Evolutionary conservation across 495 filamentous ascomycete genomes (phyloP), one percentile per base, ranked within the genome.

Genomic region (Aspergillus nidulans): DNA sequence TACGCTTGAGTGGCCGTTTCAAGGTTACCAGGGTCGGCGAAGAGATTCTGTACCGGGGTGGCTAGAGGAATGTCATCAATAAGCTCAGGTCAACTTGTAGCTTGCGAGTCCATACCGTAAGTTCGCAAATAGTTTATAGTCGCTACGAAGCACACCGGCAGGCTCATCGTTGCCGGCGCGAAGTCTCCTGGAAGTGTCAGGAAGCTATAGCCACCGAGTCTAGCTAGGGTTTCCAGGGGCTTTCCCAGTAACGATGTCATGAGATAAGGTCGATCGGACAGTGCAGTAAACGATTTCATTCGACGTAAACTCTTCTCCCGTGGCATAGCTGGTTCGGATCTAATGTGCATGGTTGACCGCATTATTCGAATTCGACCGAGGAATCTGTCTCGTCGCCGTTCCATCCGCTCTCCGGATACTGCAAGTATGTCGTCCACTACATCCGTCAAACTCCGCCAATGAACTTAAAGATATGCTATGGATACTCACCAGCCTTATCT

Each of bases 111-210:
- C 81, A 63, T 68, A 91, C 89, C 84, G 70, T 87, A 75, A 60
- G 80, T 78, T 9, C 82, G 72, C 30, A 94, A 70, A 67, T 84
- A 86, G 44, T 80, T 78, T 34, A 82, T 81, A 7, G 84, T 85
- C 12, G 86, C 87, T 32, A 88, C 86, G 51, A 92, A 81, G 60
- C 87, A 91, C 5, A 86, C 86, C 6, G 89, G 89, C 10, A 94
- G 71, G 16, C 80, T 71, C 49, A 91, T 71, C 20, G 81, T 78
- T 4, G 77, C 74, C 7, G 88, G 81, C 15, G 85, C 76, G 61
- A 89, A 84, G 42, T 86, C 83, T 0, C 69, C 60, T 0, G 87
- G 86, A n/a, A 91, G 73, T 28, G 79, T 79, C 32, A 94, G 69
- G 36, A 81, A 72, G 63, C 84, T 85, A 64, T 85, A 81, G 18